These are phyloP conservation scores for Musa balbisiana DNA, from an alignment of 202 grass and related monocot species.

Conservation along the genomic window DNA sequence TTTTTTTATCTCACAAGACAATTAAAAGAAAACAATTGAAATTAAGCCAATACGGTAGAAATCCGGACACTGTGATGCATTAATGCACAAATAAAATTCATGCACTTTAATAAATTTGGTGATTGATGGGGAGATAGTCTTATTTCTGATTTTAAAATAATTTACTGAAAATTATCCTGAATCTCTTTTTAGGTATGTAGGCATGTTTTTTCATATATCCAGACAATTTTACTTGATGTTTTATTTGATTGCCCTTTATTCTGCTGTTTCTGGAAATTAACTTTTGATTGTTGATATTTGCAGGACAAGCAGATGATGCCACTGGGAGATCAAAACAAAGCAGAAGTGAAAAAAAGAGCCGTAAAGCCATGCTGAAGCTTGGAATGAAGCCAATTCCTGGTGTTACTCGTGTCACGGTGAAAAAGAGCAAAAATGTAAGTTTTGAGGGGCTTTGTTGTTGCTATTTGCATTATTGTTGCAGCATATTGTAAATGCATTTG, in stretches of 20 bases:
- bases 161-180: too few relatives aligned
- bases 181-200: too few relatives aligned
- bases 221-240: not conserved
- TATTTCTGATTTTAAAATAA: too few relatives aligned
- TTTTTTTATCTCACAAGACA: too few relatives aligned
- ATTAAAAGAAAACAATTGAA: too few relatives aligned
- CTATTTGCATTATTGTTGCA: not conserved
- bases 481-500: not conserved
- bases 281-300: not conserved
- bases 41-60: too few relatives aligned
- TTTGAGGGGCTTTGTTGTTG: not conserved
- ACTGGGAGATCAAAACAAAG: slow-evolving; percentile 19
- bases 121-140: too few relatives aligned
- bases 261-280: not conserved
- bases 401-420: slow-evolving; percentile 18
- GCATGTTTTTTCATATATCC: too few relatives aligned
- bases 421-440: slow-evolving; percentile 24
- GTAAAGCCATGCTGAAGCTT: slow-evolving; percentile 24
- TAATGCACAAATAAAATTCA: too few relatives aligned
- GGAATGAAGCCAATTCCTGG: slow-evolving; percentile 21
- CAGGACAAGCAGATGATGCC: slow-evolving; percentile 18
- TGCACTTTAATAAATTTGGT: too few relatives aligned
- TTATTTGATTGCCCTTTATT: not conserved
- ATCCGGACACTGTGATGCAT: too few relatives aligned
- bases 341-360: slow-evolving; percentile 25